Evolutionary conservation across 441 rosid genomes (phyloP).

Genomic region (Lepidium campestre): DNA sequence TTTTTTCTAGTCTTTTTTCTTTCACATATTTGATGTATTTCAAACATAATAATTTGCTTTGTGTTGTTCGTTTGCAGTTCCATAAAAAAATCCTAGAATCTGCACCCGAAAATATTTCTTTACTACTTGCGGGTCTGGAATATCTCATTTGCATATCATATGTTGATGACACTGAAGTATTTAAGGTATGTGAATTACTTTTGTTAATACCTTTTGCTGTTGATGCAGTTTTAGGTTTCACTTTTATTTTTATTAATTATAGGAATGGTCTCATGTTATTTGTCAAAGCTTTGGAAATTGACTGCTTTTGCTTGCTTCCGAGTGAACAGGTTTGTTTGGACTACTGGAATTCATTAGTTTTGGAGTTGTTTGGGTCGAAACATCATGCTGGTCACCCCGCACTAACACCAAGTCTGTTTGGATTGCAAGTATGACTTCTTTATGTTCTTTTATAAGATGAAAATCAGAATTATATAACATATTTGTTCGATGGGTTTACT

Average conservation of each 20-base stretch:
- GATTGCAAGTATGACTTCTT: constrained; percentile 59
- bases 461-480: neutral
- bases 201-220: neutral
- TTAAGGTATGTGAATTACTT: constrained; percentile 55
- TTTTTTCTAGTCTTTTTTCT: neutral
- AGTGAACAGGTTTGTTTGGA: constrained; percentile 93
- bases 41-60: neutral
- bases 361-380: constrained; percentile 81
- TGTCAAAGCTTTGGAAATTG: constrained; percentile 4
- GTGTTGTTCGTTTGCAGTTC: constrained; percentile 40
- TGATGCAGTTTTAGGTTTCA: neutral
- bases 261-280: neutral
- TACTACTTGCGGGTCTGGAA: constrained; percentile 77
- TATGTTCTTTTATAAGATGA: neutral
- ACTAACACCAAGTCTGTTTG: constrained; percentile 68
- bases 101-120: constrained; percentile 57
- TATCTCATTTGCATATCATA: constrained; percentile 87
- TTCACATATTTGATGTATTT: neutral
- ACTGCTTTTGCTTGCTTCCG: constrained; percentile 11
- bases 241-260: neutral
- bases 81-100: constrained; percentile 86
- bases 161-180: constrained; percentile 98
- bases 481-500: constrained; percentile 8
- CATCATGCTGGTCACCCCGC: constrained; percentile 84
- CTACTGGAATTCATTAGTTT: constrained; percentile 90